Percentiles rank a stretch among this genome's conserved stretches.
These are phyloP conservation scores for Fraxinus pennsylvanica DNA, from an alignment of 257 asterid genomes.

Conservation along the genomic window DNA sequence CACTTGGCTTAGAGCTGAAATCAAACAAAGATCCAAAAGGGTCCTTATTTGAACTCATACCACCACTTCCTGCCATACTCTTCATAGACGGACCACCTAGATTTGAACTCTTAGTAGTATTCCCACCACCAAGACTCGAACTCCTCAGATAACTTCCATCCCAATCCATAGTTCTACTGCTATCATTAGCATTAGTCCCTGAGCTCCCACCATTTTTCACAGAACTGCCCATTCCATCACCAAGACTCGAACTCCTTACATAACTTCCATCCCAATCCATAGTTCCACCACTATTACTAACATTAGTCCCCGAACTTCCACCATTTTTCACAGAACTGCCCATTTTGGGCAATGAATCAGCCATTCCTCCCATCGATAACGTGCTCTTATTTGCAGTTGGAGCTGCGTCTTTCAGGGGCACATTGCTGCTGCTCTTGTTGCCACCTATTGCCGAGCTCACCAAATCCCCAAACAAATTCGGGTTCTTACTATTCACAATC, in stretches of 20 bases:
- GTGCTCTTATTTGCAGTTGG: slow-evolving; percentile 41
- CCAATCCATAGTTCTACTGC: slow-evolving; percentile 41
- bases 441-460: slow-evolving; percentile 64
- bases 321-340: slow-evolving; percentile 36
- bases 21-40: slow-evolving; percentile 83
- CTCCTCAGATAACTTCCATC: slow-evolving; percentile 28
- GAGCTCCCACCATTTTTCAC: slow-evolving; percentile 35
- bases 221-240: slow-evolving; percentile 43
- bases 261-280: slow-evolving; percentile 1
- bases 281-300: slow-evolving; percentile 41
- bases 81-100: slow-evolving; percentile 62
- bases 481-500: slow-evolving; percentile 65
- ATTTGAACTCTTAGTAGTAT: slow-evolving; percentile 40
- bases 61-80: slow-evolving; percentile 54
- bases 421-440: slow-evolving; percentile 59
- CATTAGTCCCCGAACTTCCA: slow-evolving; percentile 45
- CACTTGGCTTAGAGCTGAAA: slow-evolving; percentile 52
- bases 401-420: slow-evolving; percentile 63
- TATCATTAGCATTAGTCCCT: slow-evolving; percentile 42
- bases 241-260: too few species aligned
- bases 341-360: slow-evolving; percentile 69
- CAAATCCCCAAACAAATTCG: slow-evolving; percentile 89
- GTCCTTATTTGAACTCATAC: slow-evolving; percentile 58
- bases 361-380: slow-evolving; percentile 64
- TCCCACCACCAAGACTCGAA: slow-evolving; percentile 36